Conservation (phyloP, 2,329 filamentous ascomycete species). For the Zymoseptoria brevis region DNA sequence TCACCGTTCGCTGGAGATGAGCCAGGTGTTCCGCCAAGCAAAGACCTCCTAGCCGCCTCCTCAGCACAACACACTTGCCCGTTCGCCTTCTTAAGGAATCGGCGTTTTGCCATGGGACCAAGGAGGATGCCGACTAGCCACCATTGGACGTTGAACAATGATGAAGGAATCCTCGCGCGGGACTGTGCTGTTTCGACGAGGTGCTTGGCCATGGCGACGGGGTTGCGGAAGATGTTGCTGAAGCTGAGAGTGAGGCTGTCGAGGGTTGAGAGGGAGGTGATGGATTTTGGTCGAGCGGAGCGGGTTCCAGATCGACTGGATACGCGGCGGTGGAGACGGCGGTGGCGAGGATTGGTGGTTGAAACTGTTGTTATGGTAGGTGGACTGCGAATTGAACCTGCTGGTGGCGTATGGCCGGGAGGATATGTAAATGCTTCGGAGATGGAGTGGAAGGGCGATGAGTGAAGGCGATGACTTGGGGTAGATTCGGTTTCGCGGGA, state of each 20-base stretch:
- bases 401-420: neutral
- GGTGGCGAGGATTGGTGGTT: neutral
- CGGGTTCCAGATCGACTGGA: neutral
- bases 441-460: neutral
- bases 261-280: conserved; percentile 11
- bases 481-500: neutral
- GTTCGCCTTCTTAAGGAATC: conserved; percentile 14
- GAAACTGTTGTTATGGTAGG: neutral
- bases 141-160: conserved; percentile 28
- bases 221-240: conserved; percentile 23
- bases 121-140: conserved; percentile 27
- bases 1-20: neutral
- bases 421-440: neutral
- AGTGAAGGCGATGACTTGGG: neutral
- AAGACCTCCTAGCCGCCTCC: neutral
- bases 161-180: conserved; percentile 21
- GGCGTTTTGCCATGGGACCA: conserved; percentile 31
- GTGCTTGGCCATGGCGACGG: conserved; percentile 25
- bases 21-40: neutral
- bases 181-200: conserved; percentile 23
- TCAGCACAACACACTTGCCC: neutral
- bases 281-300: neutral
- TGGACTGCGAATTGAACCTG: neutral
- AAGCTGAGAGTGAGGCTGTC: conserved; percentile 21
- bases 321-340: conserved; percentile 1